Conservation (phyloP, 495 filamentous ascomycete genomes). For the Aspergillus incahuasiensis region DNA sequence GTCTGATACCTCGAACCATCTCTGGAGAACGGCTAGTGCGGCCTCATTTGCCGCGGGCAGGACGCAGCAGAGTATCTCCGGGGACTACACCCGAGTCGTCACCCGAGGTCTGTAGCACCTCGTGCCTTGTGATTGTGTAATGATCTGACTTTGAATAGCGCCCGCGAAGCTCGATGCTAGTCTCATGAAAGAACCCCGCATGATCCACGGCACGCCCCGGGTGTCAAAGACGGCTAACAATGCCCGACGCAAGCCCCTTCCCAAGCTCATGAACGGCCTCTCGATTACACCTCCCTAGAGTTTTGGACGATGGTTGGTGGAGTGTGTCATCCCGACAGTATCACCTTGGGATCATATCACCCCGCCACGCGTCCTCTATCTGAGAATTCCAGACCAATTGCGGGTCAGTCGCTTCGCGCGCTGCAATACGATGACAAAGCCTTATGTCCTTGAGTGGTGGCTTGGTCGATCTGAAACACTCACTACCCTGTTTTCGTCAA, state of each 20-base stretch:
- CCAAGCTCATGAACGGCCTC: constrained; percentile 59
- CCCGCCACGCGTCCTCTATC: constrained; percentile 14
- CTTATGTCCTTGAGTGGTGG: neutral
- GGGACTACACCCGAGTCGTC: constrained; percentile 55
- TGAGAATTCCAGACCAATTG: constrained; percentile 9
- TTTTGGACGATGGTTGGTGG: constrained; percentile 16
- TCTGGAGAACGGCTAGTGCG: constrained; percentile 86
- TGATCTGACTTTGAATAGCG: constrained; percentile 40
- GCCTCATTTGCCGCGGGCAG: constrained; percentile 62
- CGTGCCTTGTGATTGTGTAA: neutral
- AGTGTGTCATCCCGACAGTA: constrained; percentile 12
- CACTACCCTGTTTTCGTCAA: neutral
- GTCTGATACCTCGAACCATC: constrained; percentile 79
- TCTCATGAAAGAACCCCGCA: constrained; percentile 83
- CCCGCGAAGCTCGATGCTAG: constrained; percentile 80
- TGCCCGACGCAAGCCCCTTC: constrained; percentile 67
- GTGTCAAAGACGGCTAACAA: constrained; percentile 56
- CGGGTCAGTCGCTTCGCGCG: constrained; percentile 1
- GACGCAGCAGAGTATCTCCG: constrained; percentile 52
- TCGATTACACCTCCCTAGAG: constrained; percentile 41
- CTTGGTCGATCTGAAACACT: constrained; percentile 9
- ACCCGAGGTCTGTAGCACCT: constrained; percentile 50
- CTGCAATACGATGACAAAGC: neutral
- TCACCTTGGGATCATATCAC: constrained; percentile 7
- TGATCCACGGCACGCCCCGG: constrained; percentile 68